Evolutionary conservation across 2,329 filamentous ascomycete species (phyloP).

Genomic region (Stagonosporopsis rhizophila): DNA sequence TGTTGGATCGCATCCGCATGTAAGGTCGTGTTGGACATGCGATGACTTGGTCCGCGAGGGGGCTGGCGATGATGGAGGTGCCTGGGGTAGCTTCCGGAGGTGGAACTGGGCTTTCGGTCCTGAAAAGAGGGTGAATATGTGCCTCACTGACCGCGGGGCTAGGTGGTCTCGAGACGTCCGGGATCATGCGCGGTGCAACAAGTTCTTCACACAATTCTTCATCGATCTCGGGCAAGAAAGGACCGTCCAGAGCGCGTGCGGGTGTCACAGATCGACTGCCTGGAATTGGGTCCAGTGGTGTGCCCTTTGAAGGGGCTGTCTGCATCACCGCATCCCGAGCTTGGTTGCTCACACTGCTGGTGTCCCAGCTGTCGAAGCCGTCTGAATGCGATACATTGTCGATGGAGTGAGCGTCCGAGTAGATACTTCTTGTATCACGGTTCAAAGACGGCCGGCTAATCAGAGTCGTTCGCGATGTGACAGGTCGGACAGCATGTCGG

Average conservation of each 20-base stretch:
- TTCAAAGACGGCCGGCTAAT: slow-evolving; percentile 42
- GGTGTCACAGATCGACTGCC: slow-evolving; percentile 71
- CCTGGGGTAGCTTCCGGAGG: slow-evolving; percentile 70
- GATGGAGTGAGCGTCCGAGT: slow-evolving; percentile 44
- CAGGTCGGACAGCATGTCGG: slow-evolving; percentile 48
- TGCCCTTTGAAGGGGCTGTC: slow-evolving; percentile 50
- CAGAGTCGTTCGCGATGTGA: slow-evolving; percentile 47
- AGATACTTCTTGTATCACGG: slow-evolving; percentile 43
- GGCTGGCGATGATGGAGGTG: slow-evolving; percentile 74
- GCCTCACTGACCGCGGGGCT: slow-evolving; percentile 62
- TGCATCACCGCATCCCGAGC: slow-evolving; percentile 59
- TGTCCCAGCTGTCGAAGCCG: slow-evolving; percentile 79
- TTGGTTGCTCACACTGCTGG: slow-evolving; percentile 69
- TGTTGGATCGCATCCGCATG: slow-evolving; percentile 48
- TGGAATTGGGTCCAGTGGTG: slow-evolving; percentile 74
- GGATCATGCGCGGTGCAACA: slow-evolving; percentile 43
- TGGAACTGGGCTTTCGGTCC: slow-evolving; percentile 73
- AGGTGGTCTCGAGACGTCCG: slow-evolving; percentile 45
- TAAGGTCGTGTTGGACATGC: slow-evolving; percentile 45
- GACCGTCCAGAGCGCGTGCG: slow-evolving; percentile 64
- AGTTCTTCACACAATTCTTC: slow-evolving; percentile 32
- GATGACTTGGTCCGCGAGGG: slow-evolving; percentile 71
- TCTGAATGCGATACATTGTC: slow-evolving; percentile 56
- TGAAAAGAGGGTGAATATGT: slow-evolving; percentile 80
- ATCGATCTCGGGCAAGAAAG: slow-evolving; percentile 46